Evolutionary conservation across 148 eudicot species (phyloP), one percentile per base, ranked within the genome.

Genomic region (Vaccinium darrowii): DNA sequence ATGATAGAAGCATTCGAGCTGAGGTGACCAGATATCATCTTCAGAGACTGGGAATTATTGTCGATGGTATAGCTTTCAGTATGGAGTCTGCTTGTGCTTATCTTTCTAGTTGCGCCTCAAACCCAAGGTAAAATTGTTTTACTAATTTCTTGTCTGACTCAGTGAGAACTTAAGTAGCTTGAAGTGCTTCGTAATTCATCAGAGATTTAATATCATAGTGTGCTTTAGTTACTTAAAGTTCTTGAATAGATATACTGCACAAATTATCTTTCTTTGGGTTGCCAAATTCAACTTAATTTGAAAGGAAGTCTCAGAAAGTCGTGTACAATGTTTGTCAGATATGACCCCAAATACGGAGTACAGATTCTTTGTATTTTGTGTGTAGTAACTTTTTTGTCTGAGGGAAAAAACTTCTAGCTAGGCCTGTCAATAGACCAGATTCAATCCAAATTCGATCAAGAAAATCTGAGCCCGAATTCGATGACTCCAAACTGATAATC

Each of bases 1-100:
- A 95, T 74, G 86, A 82, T 80, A 93, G 88, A 88, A 85, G 86
- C 57, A 82, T 93, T 50, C 86, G 96, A 78, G 94, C 92, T 72
- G 94, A 90, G 87, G 98, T 95, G 78, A 90, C 94, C 57, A 91
- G 90, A 52, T 95, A 94, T 87, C 98, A 95, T 90, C 91, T 95
- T 30, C 87, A 86, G 83, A 90, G 98, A 89, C 86, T 95, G 63
- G 98, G 96, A 80, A 91, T 94, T 76, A 85, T 77, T 15, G 93
- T 85, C 9, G 93, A 93, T 49, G 92, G 92, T 49, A 79, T 84
- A 50, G 90, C 85, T 81, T 87, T 86, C 25, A 88, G 85, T 84
- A 87, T 91, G 79, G 88, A 86, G 21, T 88, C 92, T 57, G 94
- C 94, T 36, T 90, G 81, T 62, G 85, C 91, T 53, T 81, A 85